Percentiles rank a stretch among this genome's conserved stretches.
Evolutionary conservation across 805 yeast genomes (phyloP).

Genomic region (Kluyveromyces aestuarii): DNA sequence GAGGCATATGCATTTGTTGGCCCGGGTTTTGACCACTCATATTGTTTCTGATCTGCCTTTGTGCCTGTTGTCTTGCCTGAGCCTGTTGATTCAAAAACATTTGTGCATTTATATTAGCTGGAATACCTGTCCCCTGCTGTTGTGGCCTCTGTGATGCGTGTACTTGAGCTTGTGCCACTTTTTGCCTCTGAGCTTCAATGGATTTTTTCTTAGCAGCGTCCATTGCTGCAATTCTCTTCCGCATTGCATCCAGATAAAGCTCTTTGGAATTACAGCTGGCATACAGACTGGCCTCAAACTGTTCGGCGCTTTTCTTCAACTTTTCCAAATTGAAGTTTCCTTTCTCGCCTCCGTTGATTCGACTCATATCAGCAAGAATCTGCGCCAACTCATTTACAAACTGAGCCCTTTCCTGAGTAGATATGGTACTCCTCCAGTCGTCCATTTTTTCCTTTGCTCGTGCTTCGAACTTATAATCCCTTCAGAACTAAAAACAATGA

Average conservation of each 20-base stretch:
- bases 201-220: conserved; percentile 28
- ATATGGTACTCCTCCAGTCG: conserved; percentile 9
- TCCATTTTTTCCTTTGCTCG: conserved; percentile 1
- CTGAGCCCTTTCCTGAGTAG: conserved; percentile 23
- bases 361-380: conserved; percentile 29
- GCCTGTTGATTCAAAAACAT: conserved; percentile 40
- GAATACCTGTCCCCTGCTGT: conserved; percentile 8
- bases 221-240: conserved; percentile 35
- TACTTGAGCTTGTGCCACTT: conserved; percentile 15
- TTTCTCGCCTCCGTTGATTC: conserved; percentile 26
- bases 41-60: conserved; percentile 33
- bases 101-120: conserved; percentile 28
- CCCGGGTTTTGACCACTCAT: conserved; percentile 3
- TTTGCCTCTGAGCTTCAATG: conserved; percentile 7
- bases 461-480: neutral
- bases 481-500: too few relatives aligned
- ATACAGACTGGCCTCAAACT: conserved; percentile 60
- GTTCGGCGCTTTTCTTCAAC: conserved; percentile 51
- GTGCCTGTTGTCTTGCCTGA: conserved; percentile 42
- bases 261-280: conserved; percentile 47
- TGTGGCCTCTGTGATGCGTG: conserved; percentile 21
- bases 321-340: conserved; percentile 30
- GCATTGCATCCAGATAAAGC: conserved; percentile 45
- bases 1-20: conserved; percentile 6
- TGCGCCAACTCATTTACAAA: conserved; percentile 27